Percentiles rank a stretch among this genome's conserved stretches.
Conservation (phyloP, 176 grass and related monocot genomes). For the Musa troglodytarum region DNA sequence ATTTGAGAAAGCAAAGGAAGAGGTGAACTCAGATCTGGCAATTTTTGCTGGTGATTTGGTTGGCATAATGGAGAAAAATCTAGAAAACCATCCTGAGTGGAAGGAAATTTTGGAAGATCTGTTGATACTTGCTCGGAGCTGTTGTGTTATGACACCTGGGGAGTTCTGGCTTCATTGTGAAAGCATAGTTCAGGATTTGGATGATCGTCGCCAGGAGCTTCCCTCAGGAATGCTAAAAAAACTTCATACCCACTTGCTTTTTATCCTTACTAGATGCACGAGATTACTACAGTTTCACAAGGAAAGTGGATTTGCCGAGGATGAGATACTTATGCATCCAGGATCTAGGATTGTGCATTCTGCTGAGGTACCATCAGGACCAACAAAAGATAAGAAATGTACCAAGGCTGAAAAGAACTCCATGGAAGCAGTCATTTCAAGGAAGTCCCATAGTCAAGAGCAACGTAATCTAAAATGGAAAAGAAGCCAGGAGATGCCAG, state of each 20-base stretch:
- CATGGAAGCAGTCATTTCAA: constrained; percentile 30
- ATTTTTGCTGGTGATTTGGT: constrained; percentile 93
- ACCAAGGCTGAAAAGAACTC: constrained; percentile 35
- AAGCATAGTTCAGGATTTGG: constrained; percentile 97
- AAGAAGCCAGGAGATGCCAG: constrained; percentile 87
- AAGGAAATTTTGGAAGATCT: constrained; percentile 97
- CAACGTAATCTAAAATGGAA: constrained; percentile 96
- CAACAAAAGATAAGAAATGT: constrained; percentile 24
- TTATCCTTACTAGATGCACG: constrained; percentile 98
- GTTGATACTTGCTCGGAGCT: constrained; percentile 93
- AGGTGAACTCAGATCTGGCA: constrained; percentile 91
- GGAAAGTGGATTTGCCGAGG: constrained; percentile 86
- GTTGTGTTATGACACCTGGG: constrained; percentile 84
- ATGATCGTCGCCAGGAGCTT: constrained; percentile 86
- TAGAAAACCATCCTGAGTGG: constrained; percentile 88
- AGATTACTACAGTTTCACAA: constrained; percentile 98
- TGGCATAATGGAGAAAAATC: constrained; percentile 88
- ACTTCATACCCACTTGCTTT: constrained; percentile 86
- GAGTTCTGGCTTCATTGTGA: constrained; percentile 99
- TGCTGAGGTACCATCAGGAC: constrained; percentile 44
- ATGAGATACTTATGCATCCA: constrained; percentile 71
- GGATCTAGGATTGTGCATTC: constrained; percentile 60
- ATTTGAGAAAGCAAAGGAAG: constrained; percentile 99
- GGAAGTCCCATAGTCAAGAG: constrained; percentile 97
- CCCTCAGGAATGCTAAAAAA: constrained; percentile 90